phyloP scores from a whole-genome alignment of 2,329 filamentous ascomycete genomes.

The Colletotrichum eremochloae region DNA sequence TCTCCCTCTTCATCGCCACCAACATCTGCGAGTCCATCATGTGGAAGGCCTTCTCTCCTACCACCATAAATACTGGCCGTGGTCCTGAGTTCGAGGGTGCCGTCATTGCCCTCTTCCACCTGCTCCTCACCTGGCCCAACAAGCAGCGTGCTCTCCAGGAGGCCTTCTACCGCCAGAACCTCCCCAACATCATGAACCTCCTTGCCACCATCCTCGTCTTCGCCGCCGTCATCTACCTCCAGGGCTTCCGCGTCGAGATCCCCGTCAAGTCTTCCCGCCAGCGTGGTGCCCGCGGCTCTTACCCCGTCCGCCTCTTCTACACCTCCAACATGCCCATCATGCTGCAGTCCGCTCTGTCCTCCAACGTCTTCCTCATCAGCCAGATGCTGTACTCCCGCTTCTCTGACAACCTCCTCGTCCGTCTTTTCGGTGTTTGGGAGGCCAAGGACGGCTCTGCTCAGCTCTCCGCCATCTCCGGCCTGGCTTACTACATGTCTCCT shows the following conservation, averaged over 20 bases:
- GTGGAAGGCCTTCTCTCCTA: constrained; percentile 99
- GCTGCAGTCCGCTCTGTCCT: constrained; percentile 97
- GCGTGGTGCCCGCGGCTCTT: constrained; percentile 97
- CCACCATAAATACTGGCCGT: constrained; percentile 98
- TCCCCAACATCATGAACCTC: constrained; percentile 99
- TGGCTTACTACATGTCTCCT: constrained; percentile 99
- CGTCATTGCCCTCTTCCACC: constrained; percentile 97
- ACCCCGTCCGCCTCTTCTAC: constrained; percentile 99
- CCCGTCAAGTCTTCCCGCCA: constrained; percentile 99
- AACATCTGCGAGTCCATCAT: constrained; percentile 99
- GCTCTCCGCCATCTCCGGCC: constrained; percentile 91
- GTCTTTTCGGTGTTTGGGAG: constrained; percentile 98
- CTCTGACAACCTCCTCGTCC: constrained; percentile 98
- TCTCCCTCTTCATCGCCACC: constrained; percentile 99
- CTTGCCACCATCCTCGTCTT: constrained; percentile 94
- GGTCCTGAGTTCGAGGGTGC: constrained; percentile 99
- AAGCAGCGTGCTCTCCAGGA: constrained; percentile 98
- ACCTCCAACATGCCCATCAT: constrained; percentile 99
- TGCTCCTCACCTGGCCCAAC: constrained; percentile 98
- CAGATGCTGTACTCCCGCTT: constrained; percentile 99
- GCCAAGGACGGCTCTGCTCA: constrained; percentile 95
- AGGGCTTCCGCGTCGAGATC: constrained; percentile 99
- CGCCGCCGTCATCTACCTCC: constrained; percentile 97
- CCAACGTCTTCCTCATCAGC: constrained; percentile 98
- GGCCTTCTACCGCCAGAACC: constrained; percentile 99